These are phyloP conservation scores for Cochlearia excelsa DNA, from an alignment of 345 rosid species.

Conservation along the genomic window DNA sequence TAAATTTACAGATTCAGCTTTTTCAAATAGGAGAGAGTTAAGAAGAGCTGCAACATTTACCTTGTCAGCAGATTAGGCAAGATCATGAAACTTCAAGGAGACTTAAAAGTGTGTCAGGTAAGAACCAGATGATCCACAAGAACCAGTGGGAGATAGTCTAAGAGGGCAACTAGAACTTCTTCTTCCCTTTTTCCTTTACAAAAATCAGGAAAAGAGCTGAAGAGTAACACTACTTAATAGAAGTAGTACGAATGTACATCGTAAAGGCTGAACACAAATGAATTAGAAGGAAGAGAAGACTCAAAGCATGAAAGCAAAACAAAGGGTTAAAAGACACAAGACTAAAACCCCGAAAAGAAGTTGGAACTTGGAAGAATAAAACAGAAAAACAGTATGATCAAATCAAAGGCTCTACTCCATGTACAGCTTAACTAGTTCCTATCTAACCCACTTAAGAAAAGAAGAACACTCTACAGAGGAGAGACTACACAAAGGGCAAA, in stretches of 20 bases:
- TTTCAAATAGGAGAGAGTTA: neutral
- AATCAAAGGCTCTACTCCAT: conserved; percentile 34
- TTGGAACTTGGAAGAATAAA: conserved; percentile 7
- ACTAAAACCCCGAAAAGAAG: conserved; percentile 15
- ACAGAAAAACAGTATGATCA: conserved; percentile 22
- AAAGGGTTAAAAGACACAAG: conserved; percentile 21
- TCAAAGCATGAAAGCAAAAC: conserved; percentile 12
- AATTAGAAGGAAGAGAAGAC: conserved; percentile 26
- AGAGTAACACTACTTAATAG: conserved; percentile 41
- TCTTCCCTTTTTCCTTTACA: conserved; percentile 56
- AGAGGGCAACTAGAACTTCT: conserved; percentile 32
- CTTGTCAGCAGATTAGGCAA: conserved; percentile 29
- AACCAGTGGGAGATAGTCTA: conserved; percentile 20
- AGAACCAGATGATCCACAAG: conserved; percentile 17
- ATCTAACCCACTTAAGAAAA: conserved; percentile 35
- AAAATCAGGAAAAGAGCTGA: conserved; percentile 59
- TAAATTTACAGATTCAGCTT: conserved; percentile 17
- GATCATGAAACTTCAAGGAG: conserved; percentile 18
- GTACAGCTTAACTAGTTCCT: conserved; percentile 34
- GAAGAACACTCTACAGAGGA: conserved; percentile 23
- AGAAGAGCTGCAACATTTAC: conserved; percentile 22
- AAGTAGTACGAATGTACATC: conserved; percentile 27
- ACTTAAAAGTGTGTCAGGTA: conserved; percentile 11
- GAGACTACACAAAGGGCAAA: conserved; percentile 33
- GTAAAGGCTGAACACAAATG: conserved; percentile 25